Evolutionary conservation across 192 early-diverging fungal genomes (phyloP), one percentile per base, ranked within the genome.

Genomic region (Umbelopsis vinacea): DNA sequence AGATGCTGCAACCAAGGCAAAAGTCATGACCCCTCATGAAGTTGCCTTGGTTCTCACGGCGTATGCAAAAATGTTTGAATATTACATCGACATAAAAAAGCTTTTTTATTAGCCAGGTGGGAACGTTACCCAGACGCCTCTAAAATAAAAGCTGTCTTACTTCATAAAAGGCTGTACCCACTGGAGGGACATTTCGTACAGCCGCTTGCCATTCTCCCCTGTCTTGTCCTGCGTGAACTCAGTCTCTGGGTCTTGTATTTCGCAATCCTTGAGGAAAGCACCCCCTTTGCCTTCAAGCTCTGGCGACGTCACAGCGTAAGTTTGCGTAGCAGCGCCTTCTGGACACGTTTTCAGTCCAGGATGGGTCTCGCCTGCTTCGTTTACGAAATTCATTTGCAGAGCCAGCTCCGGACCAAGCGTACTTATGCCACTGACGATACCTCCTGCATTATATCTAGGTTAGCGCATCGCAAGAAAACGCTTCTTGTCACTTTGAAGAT

Each of bases 261-360:
- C 37, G 22, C 67, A 68, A 22, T 68, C 43, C 11, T 68, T 45
- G 1, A 68, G 21, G 21, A 43, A 68, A 10, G 67, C 67, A 46
- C 67, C 67, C 0, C 67, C 67, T 47, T 68, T 24, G 3, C 67
- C 67, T 6, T 46, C 26, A 19, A 68, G 43, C 2, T 68, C 67
- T 10, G 67, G 67, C 14, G 67, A 68, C 9, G 46, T 48, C 1
- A 45, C 45, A 37, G 67, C 67, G 10, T 15, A 68, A 45, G 22
- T 45, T 46, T 68, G 67, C 10, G 67, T 68, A 24, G 67, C 67
- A 46, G 67, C 67, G 11, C 67, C 67, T 68, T 68, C 37, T 17
- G 38, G 19, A 17, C 15, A 4, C 15, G 67, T 68, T 19, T 68
- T 68, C 46, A 68, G 7, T 2, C 57, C 57, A 37, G 57, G 57